These are phyloP conservation scores for Luvunga scandens DNA, from an alignment of 345 rosid genomes.

Conservation along the genomic window DNA sequence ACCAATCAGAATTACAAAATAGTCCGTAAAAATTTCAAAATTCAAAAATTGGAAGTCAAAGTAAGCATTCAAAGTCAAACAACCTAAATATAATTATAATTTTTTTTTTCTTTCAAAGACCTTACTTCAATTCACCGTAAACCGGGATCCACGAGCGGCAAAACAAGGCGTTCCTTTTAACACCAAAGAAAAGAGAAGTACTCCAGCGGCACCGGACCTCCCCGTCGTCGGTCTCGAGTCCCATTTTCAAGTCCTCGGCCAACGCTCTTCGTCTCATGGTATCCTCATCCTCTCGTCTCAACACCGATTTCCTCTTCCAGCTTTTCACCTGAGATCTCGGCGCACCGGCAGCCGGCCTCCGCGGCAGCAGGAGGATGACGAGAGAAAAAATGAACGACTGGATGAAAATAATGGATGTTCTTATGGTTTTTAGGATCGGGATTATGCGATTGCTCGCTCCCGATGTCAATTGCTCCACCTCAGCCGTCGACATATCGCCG, in stretches of 20 bases:
- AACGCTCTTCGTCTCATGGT: slow-evolving; percentile 73
- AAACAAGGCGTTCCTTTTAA: slow-evolving; percentile 67
- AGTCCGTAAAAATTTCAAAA: neutral
- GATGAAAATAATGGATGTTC: slow-evolving; percentile 44
- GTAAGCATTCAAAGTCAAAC: slow-evolving; percentile 1
- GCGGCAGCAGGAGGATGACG: slow-evolving; percentile 60
- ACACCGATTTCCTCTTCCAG: slow-evolving; percentile 43
- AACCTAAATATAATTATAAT: neutral
- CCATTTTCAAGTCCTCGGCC: slow-evolving; percentile 68
- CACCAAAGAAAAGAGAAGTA: slow-evolving; percentile 65
- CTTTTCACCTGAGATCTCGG: slow-evolving; percentile 32
- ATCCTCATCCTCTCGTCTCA: slow-evolving; percentile 87
- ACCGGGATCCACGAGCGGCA: slow-evolving; percentile 85
- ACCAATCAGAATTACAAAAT: neutral
- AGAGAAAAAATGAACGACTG: slow-evolving; percentile 51
- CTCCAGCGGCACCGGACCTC: slow-evolving; percentile 43
- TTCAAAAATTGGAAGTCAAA: neutral
- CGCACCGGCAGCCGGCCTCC: slow-evolving; percentile 25
- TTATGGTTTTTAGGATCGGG: slow-evolving; percentile 57
- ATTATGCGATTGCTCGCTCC: slow-evolving; percentile 98
- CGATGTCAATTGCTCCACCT: slow-evolving; percentile 85
- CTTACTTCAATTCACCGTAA: slow-evolving; percentile 62
- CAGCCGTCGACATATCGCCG: slow-evolving; percentile 50
- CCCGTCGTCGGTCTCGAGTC: slow-evolving; percentile 33
- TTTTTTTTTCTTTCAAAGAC: neutral